Conservation (phyloP, 805 yeast genomes). For the Starmera pachycereana region DNA sequence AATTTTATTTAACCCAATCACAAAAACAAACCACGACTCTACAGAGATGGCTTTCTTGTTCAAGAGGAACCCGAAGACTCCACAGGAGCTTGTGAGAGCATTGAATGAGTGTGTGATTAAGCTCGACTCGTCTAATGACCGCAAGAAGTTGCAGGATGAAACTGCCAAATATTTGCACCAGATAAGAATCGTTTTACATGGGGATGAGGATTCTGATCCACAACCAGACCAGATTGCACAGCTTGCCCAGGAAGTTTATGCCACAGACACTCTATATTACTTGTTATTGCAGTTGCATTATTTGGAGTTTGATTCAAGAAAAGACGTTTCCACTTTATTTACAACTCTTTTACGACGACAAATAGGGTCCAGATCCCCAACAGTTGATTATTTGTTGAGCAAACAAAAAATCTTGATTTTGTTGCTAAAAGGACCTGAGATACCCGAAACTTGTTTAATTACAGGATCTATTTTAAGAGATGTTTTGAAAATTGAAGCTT, state of each 20-base stretch:
- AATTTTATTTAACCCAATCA: too few species aligned
- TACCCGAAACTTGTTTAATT: conserved; percentile 59
- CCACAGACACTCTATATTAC: conserved; percentile 55
- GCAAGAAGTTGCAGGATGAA: conserved; percentile 58
- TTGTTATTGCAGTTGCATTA: conserved; percentile 49
- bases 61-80: conserved; percentile 84
- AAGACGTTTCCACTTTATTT: conserved; percentile 68
- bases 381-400: conserved; percentile 70
- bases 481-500: conserved; percentile 67
- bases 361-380: conserved; percentile 68
- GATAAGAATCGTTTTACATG: conserved; percentile 54
- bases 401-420: conserved; percentile 55
- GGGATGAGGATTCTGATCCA: conserved; percentile 55
- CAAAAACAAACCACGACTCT: neutral
- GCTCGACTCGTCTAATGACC: conserved; percentile 27
- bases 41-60: conserved; percentile 77
- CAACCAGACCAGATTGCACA: conserved; percentile 43
- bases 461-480: conserved; percentile 77
- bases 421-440: conserved; percentile 65
- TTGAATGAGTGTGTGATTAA: conserved; percentile 65
- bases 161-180: conserved; percentile 54
- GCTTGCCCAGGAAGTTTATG: conserved; percentile 71
- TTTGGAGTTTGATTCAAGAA: conserved; percentile 83
- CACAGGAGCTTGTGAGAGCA: conserved; percentile 70
- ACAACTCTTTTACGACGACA: conserved; percentile 70